A percentile compares a stretch with the other conserved stretches of the same genome.
phyloP scores from a whole-genome alignment of 306 rosid genomes.

The Malus domestica region DNA sequence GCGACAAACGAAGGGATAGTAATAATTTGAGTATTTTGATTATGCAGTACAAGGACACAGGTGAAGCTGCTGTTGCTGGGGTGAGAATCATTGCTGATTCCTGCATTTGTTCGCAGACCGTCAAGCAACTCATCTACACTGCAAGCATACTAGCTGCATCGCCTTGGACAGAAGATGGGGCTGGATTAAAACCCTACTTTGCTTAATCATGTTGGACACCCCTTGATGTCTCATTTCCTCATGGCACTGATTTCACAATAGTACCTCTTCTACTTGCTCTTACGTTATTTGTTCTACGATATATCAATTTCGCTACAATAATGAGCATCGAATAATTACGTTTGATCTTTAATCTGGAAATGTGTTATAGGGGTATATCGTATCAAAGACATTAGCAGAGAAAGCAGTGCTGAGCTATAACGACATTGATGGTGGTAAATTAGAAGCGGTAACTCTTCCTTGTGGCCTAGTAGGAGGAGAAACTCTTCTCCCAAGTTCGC shows the following conservation, averaged over 20 bases:
- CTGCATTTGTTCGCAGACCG: constrained; percentile 30
- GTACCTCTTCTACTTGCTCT: not conserved
- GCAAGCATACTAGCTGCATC: constrained; percentile 27
- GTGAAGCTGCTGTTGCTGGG: constrained; percentile 34
- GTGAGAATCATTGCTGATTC: constrained; percentile 20
- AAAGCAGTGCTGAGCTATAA: constrained; percentile 24
- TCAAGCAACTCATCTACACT: constrained; percentile 44
- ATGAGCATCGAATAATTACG: not conserved
- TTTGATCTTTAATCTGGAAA: not conserved
- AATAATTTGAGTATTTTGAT: not conserved
- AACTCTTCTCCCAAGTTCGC: constrained; percentile 8
- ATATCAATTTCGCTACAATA: too few species aligned
- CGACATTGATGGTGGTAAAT: not conserved
- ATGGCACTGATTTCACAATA: not conserved
- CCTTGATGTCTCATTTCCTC: constrained; percentile 7
- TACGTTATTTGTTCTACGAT: too few species aligned
- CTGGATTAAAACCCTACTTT: constrained; percentile 16
- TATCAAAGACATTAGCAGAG: constrained; percentile 41
- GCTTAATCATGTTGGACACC: constrained; percentile 56
- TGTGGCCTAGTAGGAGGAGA: constrained; percentile 47
- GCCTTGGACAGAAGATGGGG: constrained; percentile 27
- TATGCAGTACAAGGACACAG: constrained; percentile 23
- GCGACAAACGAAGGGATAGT: not conserved
- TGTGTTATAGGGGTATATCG: constrained; percentile 21
- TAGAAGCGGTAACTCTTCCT: constrained; percentile 43